Percentiles rank a stretch among this genome's conserved stretches.
phyloP scores from a whole-genome alignment of 192 early-diverging fungal species.

The Oehlia diaphana region DNA sequence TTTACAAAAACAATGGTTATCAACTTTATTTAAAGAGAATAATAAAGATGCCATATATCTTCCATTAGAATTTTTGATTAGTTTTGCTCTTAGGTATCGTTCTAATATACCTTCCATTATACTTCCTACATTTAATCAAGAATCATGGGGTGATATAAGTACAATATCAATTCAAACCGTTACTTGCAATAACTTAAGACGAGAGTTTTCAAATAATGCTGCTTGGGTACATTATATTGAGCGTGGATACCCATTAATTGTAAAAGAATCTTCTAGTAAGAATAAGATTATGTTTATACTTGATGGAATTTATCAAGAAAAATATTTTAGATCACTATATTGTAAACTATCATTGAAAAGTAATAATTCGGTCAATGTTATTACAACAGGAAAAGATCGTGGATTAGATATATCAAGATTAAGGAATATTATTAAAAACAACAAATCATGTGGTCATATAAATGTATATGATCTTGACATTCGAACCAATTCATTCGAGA shows the following conservation, averaged over 20 bases:
- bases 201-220: not conserved
- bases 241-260: conserved; percentile 4
- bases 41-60: not conserved
- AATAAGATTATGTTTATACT: not conserved
- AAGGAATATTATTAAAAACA: not conserved
- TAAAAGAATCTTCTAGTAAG: not conserved
- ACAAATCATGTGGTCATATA: not conserved
- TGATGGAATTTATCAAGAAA: conserved; percentile 7
- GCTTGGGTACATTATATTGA: not conserved
- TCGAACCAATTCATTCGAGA: too few species aligned
- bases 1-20: conserved; percentile 29
- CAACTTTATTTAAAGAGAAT: not conserved
- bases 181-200: not conserved
- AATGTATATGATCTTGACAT: conserved; percentile 2
- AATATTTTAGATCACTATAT: not conserved
- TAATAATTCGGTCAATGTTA: not conserved
- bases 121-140: not conserved
- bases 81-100: not conserved
- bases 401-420: not conserved
- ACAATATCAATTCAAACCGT: not conserved
- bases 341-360: not conserved
- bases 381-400: not conserved
- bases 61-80: not conserved
- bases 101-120: conserved; percentile 7
- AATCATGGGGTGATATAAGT: not conserved